Evolutionary conservation across 306 rosid species (phyloP).

Genomic region (Quillaja saponaria): DNA sequence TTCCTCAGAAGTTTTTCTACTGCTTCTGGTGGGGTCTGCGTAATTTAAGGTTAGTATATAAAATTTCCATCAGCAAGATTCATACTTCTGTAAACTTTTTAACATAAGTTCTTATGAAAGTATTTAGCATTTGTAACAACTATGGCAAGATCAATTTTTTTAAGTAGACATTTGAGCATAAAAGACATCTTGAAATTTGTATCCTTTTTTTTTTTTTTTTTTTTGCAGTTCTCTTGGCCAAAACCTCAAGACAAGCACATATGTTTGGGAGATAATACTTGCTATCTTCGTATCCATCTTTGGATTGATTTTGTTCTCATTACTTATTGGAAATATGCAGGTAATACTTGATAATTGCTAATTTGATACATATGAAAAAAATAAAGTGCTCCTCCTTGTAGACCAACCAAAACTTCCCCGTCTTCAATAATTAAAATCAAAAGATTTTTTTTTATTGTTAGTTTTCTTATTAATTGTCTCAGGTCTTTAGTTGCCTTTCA

Average conservation of each 20-base stretch:
- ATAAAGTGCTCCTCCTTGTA: too few relatives aligned
- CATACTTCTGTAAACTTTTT: constrained; percentile 5
- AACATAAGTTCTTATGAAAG: neutral
- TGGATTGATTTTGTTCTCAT: constrained; percentile 76
- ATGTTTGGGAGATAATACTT: constrained; percentile 55
- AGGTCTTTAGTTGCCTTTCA: too few relatives aligned
- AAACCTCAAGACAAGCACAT: constrained; percentile 68
- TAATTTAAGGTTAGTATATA: constrained; percentile 56
- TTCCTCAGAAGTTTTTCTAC: constrained; percentile 58
- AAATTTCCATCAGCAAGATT: constrained; percentile 7
- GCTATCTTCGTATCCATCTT: constrained; percentile 61
- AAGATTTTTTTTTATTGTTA: neutral
- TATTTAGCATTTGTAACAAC: neutral
- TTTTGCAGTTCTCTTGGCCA: constrained; percentile 80
- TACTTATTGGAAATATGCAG: constrained; percentile 94
- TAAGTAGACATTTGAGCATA: neutral
- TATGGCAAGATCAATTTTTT: neutral
- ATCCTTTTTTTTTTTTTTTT: neutral
- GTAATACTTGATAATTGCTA: constrained; percentile 33
- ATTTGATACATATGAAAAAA: neutral
- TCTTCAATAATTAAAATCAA: too few relatives aligned
- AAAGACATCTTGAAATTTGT: neutral
- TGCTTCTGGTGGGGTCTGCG: constrained; percentile 99
- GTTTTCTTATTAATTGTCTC: too few relatives aligned
- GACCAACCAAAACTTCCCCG: neutral